Evolutionary conservation across 495 filamentous ascomycete species (phyloP), one percentile per base, ranked within the genome.

Genomic region (Hypoxylon rickii): DNA sequence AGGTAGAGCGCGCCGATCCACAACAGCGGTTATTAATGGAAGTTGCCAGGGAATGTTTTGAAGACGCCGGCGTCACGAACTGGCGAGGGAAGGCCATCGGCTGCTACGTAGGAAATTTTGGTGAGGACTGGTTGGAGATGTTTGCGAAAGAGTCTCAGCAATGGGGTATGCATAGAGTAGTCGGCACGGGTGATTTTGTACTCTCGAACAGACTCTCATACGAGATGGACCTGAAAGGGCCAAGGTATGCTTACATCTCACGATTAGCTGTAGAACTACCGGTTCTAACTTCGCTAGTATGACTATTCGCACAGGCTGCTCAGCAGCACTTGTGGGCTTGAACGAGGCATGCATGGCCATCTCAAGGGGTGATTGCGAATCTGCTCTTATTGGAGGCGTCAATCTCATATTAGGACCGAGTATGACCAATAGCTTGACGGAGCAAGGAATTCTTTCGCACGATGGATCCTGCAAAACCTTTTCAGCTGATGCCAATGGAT

Each of bases 131-230:
- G 67, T 11, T 45, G 10, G 65, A 69, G 7, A 51, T 65, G 37
- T 49, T 53, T 2, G 41, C 46, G 6, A 57, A 58, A 5, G 68
- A 70, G n/a, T 2, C 19, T 1, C 59, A 66, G 11, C 50, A 59
- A 43, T 33, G 42, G 22, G 55, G 57, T 1, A 46, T 31, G 20
- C 61, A 68, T 38, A 42, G 52, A 37, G 22, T 63, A 19, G 56
- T 55, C 7, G 62, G 65, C 8, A 16, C 20, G 8, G 73, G 72
- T 50, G 71, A 72, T 2, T 64, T 71, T 1, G 74, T 86, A 3
- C 68, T 84, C 0, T 73, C 79, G 6, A 83, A 84, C 42, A 80
- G 91, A 5, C 64, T 83, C 12, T 60, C 62, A 3, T 74, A 68
- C 31, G 68, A 72, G 37, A 63, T 66, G 22, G 66, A 71, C 38